Percentiles rank a stretch among this genome's conserved stretches.
These are phyloP conservation scores for Colletotrichum sp. DNA, from an alignment of 2,329 filamentous ascomycete species.

Conservation along the genomic window DNA sequence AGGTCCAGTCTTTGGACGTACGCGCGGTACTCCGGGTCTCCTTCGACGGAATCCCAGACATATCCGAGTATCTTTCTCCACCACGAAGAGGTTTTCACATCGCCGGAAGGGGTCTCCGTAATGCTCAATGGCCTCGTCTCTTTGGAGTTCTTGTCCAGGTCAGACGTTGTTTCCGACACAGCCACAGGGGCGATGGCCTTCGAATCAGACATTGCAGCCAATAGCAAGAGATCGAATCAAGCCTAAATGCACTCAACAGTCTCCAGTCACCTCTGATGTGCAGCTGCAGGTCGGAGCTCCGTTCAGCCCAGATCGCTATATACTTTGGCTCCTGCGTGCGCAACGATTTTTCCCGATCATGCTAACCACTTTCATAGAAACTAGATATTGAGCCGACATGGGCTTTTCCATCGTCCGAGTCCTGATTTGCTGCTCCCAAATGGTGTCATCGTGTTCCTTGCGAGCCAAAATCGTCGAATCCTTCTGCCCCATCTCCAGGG, in stretches of 20 bases:
- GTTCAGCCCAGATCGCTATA: not conserved
- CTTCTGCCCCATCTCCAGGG: not conserved
- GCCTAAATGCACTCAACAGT: not conserved
- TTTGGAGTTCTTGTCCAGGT: not conserved
- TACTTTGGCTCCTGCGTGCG: not conserved
- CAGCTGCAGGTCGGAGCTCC: not conserved
- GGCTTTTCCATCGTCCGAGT: not conserved
- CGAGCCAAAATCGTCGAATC: not conserved
- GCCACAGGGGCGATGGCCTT: not conserved
- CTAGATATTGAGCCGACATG: not conserved
- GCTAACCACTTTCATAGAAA: not conserved
- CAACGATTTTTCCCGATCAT: slow-evolving; percentile 5
- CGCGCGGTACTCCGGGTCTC: slow-evolving; percentile 3
- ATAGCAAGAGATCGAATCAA: fast-evolving
- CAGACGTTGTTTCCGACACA: not conserved
- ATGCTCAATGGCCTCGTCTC: not conserved
- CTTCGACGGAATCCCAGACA: slow-evolving; percentile 6
- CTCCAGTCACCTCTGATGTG: not conserved
- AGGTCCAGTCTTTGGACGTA: slow-evolving; percentile 4
- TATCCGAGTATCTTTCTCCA: not conserved
- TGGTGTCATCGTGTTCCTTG: not conserved
- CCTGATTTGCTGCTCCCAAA: not conserved
- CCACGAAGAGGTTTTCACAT: not conserved
- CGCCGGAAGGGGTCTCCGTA: not conserved
- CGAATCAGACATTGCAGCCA: not conserved